A percentile compares a stretch with the other conserved stretches of the same genome.
phyloP scores from a whole-genome alignment of 805 yeast genomes.

The Hanseniaspora singularis region DNA sequence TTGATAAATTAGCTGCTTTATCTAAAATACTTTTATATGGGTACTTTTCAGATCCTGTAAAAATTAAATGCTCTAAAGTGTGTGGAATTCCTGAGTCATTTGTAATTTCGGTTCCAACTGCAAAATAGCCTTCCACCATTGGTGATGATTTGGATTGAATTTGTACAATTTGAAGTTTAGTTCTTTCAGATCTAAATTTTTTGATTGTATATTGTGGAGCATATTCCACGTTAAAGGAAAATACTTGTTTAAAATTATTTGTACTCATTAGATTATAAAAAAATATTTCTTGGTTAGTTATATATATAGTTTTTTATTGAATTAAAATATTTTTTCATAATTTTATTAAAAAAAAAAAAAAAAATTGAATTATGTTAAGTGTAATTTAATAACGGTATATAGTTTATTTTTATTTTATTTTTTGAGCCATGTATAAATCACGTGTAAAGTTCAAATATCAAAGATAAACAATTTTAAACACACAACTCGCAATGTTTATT shows the following conservation, averaged over 20 bases:
- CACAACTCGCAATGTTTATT: too few relatives aligned
- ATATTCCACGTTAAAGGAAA: constrained; percentile 54
- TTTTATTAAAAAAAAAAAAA: too few relatives aligned
- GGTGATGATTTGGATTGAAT: constrained; percentile 69
- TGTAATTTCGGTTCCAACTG: constrained; percentile 84
- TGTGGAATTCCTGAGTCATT: constrained; percentile 91
- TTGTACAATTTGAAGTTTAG: constrained; percentile 72
- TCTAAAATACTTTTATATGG: constrained; percentile 91
- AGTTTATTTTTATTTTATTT: too few relatives aligned
- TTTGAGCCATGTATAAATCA: too few relatives aligned
- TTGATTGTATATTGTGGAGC: constrained; percentile 53
- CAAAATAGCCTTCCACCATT: constrained; percentile 82
- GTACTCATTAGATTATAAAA: too few relatives aligned
- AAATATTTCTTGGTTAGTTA: too few relatives aligned
- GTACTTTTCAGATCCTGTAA: constrained; percentile 81
- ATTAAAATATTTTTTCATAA: too few relatives aligned
- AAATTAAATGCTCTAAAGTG: constrained; percentile 84
- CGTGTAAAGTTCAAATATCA: too few relatives aligned
- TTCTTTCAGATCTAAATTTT: constrained; percentile 66
- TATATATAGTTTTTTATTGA: too few relatives aligned
- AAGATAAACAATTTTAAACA: too few relatives aligned
- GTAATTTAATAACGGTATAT: too few relatives aligned
- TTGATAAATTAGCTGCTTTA: constrained; percentile 68
- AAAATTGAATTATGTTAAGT: too few relatives aligned
- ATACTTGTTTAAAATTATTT: constrained; percentile 31